Evolutionary conservation across 108 stramenopile species (phyloP).

Genomic region (Skeletonema menzelii): DNA sequence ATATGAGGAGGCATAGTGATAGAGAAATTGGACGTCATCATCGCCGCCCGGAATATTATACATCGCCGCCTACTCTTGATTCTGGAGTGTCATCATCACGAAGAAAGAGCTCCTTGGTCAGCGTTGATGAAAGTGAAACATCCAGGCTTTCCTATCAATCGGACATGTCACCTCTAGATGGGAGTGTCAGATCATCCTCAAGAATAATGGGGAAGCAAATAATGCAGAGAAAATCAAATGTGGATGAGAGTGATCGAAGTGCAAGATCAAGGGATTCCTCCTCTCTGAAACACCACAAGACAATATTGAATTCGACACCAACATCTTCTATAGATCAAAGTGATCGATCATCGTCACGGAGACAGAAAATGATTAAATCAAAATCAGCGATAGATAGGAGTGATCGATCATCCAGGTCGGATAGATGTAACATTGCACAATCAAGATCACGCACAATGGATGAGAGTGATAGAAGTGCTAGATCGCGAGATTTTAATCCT

Average conservation of each 20-base stretch:
- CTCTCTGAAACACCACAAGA: too few relatives aligned
- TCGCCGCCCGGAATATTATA: too few relatives aligned
- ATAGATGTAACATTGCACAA: not conserved
- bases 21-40: not conserved
- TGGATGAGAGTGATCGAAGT: not conserved
- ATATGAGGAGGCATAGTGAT: not conserved
- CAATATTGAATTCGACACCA: not conserved
- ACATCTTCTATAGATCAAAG: not conserved
- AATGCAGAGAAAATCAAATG: too few relatives aligned
- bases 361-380: not conserved
- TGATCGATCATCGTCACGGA: not conserved
- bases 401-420: not conserved
- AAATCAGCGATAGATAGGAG: not conserved
- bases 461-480: not conserved
- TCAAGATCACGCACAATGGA: not conserved
- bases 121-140: too few relatives aligned
- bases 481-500: not conserved
- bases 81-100: too few relatives aligned
- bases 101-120: too few relatives aligned
- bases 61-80: not conserved
- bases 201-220: not conserved
- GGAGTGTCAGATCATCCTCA: not conserved
- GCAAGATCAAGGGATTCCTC: not conserved
- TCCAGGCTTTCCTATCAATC: too few relatives aligned
- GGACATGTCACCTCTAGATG: not conserved